Base-by-base conservation (phyloP, 2,329 filamentous ascomycete genomes). In the Fusarium verrucosum region DNA sequence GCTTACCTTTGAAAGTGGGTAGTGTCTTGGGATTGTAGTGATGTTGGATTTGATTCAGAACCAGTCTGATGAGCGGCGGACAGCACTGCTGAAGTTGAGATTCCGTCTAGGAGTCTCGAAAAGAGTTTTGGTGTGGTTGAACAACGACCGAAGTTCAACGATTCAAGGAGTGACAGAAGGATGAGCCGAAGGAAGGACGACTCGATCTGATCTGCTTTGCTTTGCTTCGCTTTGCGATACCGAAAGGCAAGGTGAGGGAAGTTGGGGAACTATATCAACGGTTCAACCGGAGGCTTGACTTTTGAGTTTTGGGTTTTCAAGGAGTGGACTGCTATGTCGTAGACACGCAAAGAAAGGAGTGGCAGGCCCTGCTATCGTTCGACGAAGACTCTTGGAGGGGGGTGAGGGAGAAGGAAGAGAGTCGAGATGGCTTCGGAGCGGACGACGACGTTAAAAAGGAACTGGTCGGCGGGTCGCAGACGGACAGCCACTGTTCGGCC, bases 241-340 rank as follows among this genome's bases (percentile, higher is more conserved):
- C 57, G 51, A 57, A 23, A 32, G 46, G 40, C 50, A 56, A 55
- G 50, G 42, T 53, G 58, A 57, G 60, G 58, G 59, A 66, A 64
- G 54, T 69, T 68, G 58, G 28, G 54, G 53, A 62, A 40, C 50
- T 64, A 70, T 72, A 69, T 72, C 65, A 70, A 68, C 59, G 68
- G 68, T 70, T 72, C 69, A 70, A 65, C 69, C 69, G 69, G 68
- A 70, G 61, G 47, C 51, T 66, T 65, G 51, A 45, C 46, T 69
- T 67, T 69, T 47, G 52, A 66, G 58, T 69, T 70, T 60, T 46
- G 55, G n/a, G 23, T 40, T 57, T 53, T 54, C 58, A 72, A 74
- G 69, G 73, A 74, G 66, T 74, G 73, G 71, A 74, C 71, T 71
- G 73, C 70, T 65, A 69, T 74, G 70, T 67, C 64, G 55, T 67